A percentile compares a stretch with the other conserved stretches of the same genome.
Evolutionary conservation across 1,139 yeast species (phyloP).

Genomic region (Wickerhamomyces sp.): DNA sequence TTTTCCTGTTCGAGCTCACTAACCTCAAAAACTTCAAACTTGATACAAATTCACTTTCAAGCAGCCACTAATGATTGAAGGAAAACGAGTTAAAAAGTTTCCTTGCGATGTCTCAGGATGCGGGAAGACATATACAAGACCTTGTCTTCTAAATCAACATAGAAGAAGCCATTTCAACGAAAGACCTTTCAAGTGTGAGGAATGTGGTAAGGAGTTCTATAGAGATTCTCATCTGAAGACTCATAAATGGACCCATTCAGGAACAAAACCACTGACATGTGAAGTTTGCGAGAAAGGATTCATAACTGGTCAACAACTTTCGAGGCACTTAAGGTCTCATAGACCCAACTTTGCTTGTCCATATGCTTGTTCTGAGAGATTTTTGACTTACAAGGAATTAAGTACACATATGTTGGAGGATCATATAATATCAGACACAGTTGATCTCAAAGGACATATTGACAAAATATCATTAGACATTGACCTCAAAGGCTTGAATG

Average conservation of each 20-base stretch:
- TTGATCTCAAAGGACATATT: background rate
- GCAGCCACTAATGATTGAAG: background rate
- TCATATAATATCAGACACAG: background rate
- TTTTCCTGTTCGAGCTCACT: too few relatives aligned
- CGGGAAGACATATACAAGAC: conserved; percentile 41
- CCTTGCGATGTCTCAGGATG: conserved; percentile 33
- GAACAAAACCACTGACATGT: conserved; percentile 58
- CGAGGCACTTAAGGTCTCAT: conserved; percentile 71
- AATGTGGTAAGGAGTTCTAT: conserved; percentile 72
- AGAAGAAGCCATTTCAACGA: conserved; percentile 76
- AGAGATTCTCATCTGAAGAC: conserved; percentile 55
- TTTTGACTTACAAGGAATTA: background rate
- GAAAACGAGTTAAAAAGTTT: conserved; percentile 27
- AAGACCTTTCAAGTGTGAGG: conserved; percentile 70
- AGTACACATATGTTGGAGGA: background rate
- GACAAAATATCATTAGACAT: background rate
- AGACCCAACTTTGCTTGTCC: background rate
- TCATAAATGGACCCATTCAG: conserved; percentile 39
- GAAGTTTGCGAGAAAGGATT: conserved; percentile 57
- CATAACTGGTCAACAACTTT: conserved; percentile 65
- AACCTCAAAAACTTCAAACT: background rate
- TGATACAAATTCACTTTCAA: background rate
- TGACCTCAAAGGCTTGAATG: too few relatives aligned
- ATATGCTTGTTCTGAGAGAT: conserved; percentile 2
- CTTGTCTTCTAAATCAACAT: conserved; percentile 50